Conservation (phyloP, 1,284 basidiomycete species). For the Apiotrichum siamense region DNA sequence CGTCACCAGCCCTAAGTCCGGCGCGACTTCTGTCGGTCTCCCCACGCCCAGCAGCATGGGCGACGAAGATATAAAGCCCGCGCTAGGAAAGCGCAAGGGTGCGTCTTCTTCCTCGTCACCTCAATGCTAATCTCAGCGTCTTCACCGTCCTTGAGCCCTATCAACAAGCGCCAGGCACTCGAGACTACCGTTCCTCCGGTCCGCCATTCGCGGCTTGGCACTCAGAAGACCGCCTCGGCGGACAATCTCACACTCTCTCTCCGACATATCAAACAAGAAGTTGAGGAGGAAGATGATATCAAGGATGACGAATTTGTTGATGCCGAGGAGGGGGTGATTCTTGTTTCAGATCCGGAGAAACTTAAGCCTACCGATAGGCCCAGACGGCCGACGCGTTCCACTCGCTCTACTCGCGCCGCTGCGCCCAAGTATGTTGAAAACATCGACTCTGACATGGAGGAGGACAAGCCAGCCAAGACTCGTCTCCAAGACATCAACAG, state of each 20-base stretch:
- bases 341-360: neutral
- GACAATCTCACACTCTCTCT: conserved; percentile 37
- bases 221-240: conserved; percentile 32
- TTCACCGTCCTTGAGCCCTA: neutral
- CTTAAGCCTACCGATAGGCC: neutral
- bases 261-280: neutral
- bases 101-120: neutral
- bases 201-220: conserved; percentile 27
- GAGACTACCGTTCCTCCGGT: conserved; percentile 25
- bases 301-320: neutral
- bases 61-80: neutral
- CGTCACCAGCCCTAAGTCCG: neutral
- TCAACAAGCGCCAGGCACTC: conserved; percentile 16
- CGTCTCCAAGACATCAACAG: neutral
- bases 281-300: conserved; percentile 6
- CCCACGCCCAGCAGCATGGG: neutral
- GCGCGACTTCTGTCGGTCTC: neutral
- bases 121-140: neutral
- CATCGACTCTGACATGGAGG: neutral
- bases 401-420: neutral
- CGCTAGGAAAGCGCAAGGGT: conserved; percentile 1
- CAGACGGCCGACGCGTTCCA: neutral
- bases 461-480: neutral
- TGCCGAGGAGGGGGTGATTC: neutral
- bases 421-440: neutral